A percentile compares a stretch with the other conserved stretches of the same genome.
Evolutionary conservation across 345 rosid species (phyloP).

Genomic region (Fremontodendron californicum): DNA sequence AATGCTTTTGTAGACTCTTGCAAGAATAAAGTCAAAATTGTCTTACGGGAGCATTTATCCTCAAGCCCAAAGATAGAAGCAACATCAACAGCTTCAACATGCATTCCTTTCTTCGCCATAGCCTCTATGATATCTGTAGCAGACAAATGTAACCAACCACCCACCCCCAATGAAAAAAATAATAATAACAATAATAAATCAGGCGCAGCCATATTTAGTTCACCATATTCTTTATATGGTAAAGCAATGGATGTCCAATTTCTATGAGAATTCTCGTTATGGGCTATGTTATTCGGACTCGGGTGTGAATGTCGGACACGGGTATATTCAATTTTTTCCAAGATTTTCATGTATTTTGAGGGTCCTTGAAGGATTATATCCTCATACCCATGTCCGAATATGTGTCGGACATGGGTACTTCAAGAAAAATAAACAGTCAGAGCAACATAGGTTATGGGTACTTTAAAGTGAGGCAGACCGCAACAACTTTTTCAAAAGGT

Average conservation of each 20-base stretch:
- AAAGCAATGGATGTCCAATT: not conserved
- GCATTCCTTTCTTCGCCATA: conserved; percentile 49
- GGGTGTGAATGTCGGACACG: too few relatives aligned
- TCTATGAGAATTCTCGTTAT: not conserved
- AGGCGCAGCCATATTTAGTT: not conserved
- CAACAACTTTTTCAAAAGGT: not conserved
- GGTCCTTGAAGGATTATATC: too few relatives aligned
- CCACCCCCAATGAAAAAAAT: not conserved
- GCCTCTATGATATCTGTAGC: conserved; percentile 49
- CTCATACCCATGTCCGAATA: too few relatives aligned
- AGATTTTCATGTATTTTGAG: too few relatives aligned
- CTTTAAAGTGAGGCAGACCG: not conserved
- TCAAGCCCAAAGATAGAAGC: conserved; percentile 51
- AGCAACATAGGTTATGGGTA: too few relatives aligned
- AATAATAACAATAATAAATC: not conserved
- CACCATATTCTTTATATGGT: not conserved
- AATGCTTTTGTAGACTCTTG: conserved; percentile 45
- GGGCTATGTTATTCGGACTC: too few relatives aligned
- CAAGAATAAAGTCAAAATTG: conserved; percentile 46
- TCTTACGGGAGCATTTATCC: conserved; percentile 51
- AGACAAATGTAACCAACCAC: not conserved
- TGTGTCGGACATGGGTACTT: too few relatives aligned
- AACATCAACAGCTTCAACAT: conserved; percentile 61
- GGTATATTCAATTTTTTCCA: too few relatives aligned
- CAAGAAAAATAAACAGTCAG: too few relatives aligned